Evolutionary conservation across 768 basidiomycete genomes (phyloP), one percentile per base, ranked within the genome.

Genomic region (Leccinum imitatum): DNA sequence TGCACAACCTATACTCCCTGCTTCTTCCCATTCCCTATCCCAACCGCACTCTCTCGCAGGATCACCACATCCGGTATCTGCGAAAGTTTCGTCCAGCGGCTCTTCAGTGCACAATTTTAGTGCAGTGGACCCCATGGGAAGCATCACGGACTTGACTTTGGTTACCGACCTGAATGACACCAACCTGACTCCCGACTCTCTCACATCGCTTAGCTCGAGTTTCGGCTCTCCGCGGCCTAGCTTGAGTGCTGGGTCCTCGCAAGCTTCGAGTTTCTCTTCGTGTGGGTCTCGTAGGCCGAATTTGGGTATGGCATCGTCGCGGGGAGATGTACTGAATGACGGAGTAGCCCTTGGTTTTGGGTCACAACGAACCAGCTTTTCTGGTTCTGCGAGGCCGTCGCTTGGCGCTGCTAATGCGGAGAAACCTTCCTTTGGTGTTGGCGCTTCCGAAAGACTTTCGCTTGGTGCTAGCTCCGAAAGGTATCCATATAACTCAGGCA

Each of bases 1-100:
- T 19, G n/a, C 59, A 33, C 70, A 72, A 27, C 57, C 72, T 8
- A 55, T 72, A 11, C 61, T 64, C 4, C 53, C 67, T 11, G 48
- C 71, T 46, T 50, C 66, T 19, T 53, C 71, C 14, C 64, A 60
- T 39, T 60, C 72, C 7, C 54, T 71, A 14, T 71, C 71, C 1
- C 68, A 59, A 30, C 63, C 72, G 21, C 73, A 63, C 50, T 75
- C 72, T 8, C 63, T 73, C 30, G 59, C 67, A 11, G 70, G 67
- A n/a, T 73, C 72, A 21, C 72, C 72, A 15, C 68, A 60, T 47
- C 46, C 53, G 15, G 55, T 63, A 47, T 70, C 71, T 21, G 48
- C 72, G 23, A 72, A 63, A 31, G 59, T 59, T 23, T 59, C 66
- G 3, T 66, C 74, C 13, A 62, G 65, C 5, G 62, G 61, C 23